phyloP scores from a whole-genome alignment of 164 flowering plant species.

The Litsea cubeba region DNA sequence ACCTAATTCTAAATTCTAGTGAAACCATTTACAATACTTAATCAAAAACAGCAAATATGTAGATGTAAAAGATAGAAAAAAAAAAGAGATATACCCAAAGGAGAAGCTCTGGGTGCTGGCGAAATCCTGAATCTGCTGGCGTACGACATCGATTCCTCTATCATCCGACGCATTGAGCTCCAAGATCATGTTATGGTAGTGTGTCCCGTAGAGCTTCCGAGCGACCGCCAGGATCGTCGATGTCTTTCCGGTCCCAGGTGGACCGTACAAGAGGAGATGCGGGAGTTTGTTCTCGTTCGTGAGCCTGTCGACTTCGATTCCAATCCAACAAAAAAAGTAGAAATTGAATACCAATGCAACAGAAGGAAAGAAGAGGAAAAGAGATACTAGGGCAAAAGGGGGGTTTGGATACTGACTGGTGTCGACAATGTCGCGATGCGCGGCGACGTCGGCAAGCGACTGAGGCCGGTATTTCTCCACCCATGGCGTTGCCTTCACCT shows the following conservation, averaged over 20 bases:
- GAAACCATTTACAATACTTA: no score
- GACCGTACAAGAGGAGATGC: conserved; percentile 87
- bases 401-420: conserved; percentile 48
- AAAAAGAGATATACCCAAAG: conserved; percentile 50
- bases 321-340: not conserved
- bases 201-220: conserved; percentile 77
- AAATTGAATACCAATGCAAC: conserved; percentile 3
- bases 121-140: conserved; percentile 95
- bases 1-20: no score
- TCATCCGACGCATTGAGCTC: conserved; percentile 98
- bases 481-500: conserved; percentile 67
- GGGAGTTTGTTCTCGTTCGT: conserved; percentile 90
- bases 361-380: not conserved
- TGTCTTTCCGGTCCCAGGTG: conserved; percentile 98
- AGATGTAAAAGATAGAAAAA: not conserved
- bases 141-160: conserved; percentile 87
- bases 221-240: conserved; percentile 94
- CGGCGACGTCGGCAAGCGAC: conserved; percentile 94
- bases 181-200: conserved; percentile 79
- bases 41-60: no score
- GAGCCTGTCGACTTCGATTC: conserved; percentile 53
- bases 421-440: conserved; percentile 91
- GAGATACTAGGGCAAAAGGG: not conserved
- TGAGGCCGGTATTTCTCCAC: conserved; percentile 99
- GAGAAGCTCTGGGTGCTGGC: conserved; percentile 99